These are phyloP conservation scores for Phylloporus sp. DNA, from an alignment of 768 basidiomycete species.

Conservation along the genomic window DNA sequence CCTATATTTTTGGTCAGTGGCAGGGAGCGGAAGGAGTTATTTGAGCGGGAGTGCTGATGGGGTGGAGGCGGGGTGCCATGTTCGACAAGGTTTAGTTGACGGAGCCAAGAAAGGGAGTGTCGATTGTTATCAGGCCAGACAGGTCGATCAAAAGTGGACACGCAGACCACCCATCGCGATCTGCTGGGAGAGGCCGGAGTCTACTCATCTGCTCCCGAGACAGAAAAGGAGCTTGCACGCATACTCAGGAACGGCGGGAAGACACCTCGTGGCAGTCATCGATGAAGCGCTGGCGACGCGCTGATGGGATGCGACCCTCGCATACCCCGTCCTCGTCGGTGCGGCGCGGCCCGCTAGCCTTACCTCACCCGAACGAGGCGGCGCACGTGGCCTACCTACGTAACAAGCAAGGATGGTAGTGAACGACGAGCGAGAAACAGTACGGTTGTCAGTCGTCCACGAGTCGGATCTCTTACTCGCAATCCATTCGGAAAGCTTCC, in stretches of 20 bases:
- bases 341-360: not conserved
- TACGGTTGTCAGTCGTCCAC: slow-evolving; percentile 10
- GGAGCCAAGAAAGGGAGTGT: not conserved
- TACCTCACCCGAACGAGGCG: slow-evolving; percentile 2
- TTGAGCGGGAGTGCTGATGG: not conserved
- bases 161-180: slow-evolving; percentile 7
- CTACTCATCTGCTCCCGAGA: slow-evolving; percentile 11
- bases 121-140: slow-evolving; percentile 2
- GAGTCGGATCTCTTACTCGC: slow-evolving; percentile 3
- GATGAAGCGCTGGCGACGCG: slow-evolving; percentile 12
- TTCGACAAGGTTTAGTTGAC: not conserved
- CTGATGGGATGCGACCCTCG: slow-evolving; percentile 18
- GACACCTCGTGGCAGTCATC: slow-evolving; percentile 19
- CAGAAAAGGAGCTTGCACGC: not conserved
- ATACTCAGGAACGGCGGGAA: slow-evolving; percentile 12
- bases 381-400: slow-evolving; percentile 2
- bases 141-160: slow-evolving; percentile 5
- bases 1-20: not conserved
- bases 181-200: not conserved
- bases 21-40: not conserved
- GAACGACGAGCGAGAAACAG: too few relatives aligned
- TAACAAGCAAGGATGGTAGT: not conserved
- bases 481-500: not conserved
- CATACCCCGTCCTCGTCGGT: slow-evolving; percentile 16
- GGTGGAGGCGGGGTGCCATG: not conserved